Base-by-base conservation (phyloP, 106 monocot species). In the Phalaenopsis aphrodite region DNA sequence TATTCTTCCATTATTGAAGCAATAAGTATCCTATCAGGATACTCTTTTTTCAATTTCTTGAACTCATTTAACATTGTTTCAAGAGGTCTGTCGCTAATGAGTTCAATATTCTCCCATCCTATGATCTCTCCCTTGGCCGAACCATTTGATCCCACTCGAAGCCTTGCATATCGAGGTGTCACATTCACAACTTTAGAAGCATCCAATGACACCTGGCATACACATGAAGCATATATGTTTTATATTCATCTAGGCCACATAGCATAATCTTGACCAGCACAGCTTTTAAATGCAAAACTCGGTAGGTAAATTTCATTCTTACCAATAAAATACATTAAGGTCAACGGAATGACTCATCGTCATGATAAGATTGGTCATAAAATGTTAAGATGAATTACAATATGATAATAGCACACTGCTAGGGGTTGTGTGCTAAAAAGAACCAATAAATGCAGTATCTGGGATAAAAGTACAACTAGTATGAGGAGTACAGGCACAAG, bases 1-100 rank as follows among this genome's bases (percentile, higher is more conserved):
- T 98, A 98, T 84, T 98, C 98, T 86, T 98, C 98, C 98, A 98
- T 98, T 75, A 98, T 94, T 66, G 98, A 98, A 72, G 84, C 98
- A 81, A 98, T 93, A 9, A 98, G 92, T 42, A 98, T 91, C 82
- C 94, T 92, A 56, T 90, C 91, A 19, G 98, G 98, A 78, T 89
- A 98, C 85, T 98, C 91, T 56, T 87, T 73, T 85, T 98, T 98
- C 73, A 98, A 79, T 74, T 85, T 87, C 84, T 91, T 98, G 61
- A 98, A 98, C 56, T 98, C 98, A 48, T 84, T 92, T 78, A 98
- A 79, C 94, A 98, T 98, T 15, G 88, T 98, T 75, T 98, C 98
- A 66, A 94, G 87, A 18, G 98, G 98, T 4, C 98, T 87, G 78
- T 98, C 98, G 39, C 98, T 98, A 66, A 98, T 98, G 37, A 98